Evolutionary conservation across 257 asterid genomes (phyloP), one percentile per base, ranked within the genome.

Genomic region (Echites panduratus): DNA sequence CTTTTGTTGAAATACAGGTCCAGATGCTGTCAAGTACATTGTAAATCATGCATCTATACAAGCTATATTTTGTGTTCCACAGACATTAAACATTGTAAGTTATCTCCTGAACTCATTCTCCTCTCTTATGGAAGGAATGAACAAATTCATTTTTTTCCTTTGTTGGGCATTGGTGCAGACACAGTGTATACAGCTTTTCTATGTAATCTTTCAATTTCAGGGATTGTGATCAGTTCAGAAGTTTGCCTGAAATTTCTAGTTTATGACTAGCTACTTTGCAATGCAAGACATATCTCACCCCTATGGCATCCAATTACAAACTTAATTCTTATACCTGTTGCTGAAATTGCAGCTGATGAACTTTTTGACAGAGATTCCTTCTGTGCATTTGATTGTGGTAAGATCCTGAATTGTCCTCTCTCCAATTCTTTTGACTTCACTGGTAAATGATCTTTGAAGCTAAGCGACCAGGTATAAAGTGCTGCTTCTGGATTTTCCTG

Each of bases 311-410:
- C 50, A 16, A 14, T 59, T 20, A 40, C n/a, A 49, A n/a, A 4
- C 14, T 57, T n/a, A 20, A 62, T 35, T 32, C 45, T 65, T 41
- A 10, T 57, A 32, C 35, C 57, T 32, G 7, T 70, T 38, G 9
- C 22, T 74, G 45, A 32, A 61, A 62, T 57, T 77, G 72, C 96
- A 93, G 97, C 80, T 93, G 67, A 83, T 89, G 70, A 85, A 80
- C 82, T 93, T 89, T 82, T 82, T 91, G 68, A 82, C 93, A 11
- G 96, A 89, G 84, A 89, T 91, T 68, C 96, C 96, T 56, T 81
- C 95, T 20, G 93, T 89, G 41, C 96, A 84, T 29, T 61, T 93
- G 67, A 84, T 89, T 80, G 97, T 93, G 96, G 98, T 93, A 88
- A 73, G 73, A 53, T 64, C 64, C 73, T 78, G 59, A 66, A 43